These are phyloP conservation scores for Penicillium ochrochloron DNA, from an alignment of 495 filamentous ascomycete genomes.

Conservation along the genomic window DNA sequence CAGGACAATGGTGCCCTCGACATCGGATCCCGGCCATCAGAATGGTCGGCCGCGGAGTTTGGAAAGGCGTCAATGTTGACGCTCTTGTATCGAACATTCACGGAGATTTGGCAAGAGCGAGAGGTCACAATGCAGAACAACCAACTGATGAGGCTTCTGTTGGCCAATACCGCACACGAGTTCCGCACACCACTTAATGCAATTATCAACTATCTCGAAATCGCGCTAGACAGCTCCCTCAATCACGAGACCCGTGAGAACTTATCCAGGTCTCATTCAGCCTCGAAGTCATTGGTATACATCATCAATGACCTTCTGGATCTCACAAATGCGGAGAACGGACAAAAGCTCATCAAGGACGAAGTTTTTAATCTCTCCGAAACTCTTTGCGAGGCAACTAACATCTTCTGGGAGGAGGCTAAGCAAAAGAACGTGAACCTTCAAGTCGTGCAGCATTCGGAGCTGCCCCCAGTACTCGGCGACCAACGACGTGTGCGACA, in stretches of 20 bases:
- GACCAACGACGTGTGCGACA: conserved; percentile 83
- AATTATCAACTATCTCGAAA: conserved; percentile 93
- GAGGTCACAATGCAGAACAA: conserved; percentile 80
- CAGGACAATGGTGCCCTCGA: not conserved
- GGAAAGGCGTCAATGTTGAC: conserved; percentile 87
- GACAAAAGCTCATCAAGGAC: conserved; percentile 74
- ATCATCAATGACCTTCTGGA: conserved; percentile 93
- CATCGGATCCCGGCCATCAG: conserved; percentile 7
- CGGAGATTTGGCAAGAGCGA: conserved; percentile 88
- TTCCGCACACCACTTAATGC: conserved; percentile 90
- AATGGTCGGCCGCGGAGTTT: conserved; percentile 55
- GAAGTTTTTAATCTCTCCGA: conserved; percentile 74
- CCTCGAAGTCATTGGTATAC: conserved; percentile 88
- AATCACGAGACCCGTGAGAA: conserved; percentile 85
- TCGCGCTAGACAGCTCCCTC: conserved; percentile 78
- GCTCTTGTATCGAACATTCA: conserved; percentile 83
- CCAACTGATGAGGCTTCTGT: conserved; percentile 72
- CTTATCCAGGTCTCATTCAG: conserved; percentile 82
- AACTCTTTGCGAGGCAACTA: conserved; percentile 74
- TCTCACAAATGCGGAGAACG: conserved; percentile 84
- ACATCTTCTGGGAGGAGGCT: conserved; percentile 74
- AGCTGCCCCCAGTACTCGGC: conserved; percentile 81
- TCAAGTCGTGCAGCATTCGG: conserved; percentile 67
- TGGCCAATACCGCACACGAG: conserved; percentile 90
- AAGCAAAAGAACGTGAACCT: conserved; percentile 73